Evolutionary conservation across 2,329 filamentous ascomycete species (phyloP).

Genomic region (Phialophora verrucosa): DNA sequence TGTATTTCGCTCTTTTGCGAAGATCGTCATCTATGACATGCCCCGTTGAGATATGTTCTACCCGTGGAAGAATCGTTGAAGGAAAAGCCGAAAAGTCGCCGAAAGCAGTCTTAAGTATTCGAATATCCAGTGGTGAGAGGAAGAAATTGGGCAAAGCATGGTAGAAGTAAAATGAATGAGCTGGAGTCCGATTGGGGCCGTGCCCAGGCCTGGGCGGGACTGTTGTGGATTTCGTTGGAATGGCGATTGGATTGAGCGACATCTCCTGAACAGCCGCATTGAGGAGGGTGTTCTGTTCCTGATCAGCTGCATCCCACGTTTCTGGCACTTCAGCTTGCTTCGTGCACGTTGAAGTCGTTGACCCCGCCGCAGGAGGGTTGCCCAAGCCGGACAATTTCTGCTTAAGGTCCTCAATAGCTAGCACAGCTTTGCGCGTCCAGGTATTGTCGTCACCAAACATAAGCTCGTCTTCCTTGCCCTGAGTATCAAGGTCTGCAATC

Average conservation of each 20-base stretch:
- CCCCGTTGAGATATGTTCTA: conserved; percentile 87
- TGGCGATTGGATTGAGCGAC: conserved; percentile 39
- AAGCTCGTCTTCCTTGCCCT: conserved; percentile 87
- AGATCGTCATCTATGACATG: conserved; percentile 86
- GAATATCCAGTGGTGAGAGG: conserved; percentile 86
- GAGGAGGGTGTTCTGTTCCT: conserved; percentile 33
- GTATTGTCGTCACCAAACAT: conserved; percentile 92
- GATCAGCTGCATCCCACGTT: conserved; percentile 30
- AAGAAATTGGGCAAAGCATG: conserved; percentile 87
- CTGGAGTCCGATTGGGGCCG: conserved; percentile 17
- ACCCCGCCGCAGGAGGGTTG: conserved; percentile 62
- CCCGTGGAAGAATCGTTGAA: conserved; percentile 80
- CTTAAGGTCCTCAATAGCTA: conserved; percentile 73
- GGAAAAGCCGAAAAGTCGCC: conserved; percentile 82
- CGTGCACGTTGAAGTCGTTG: conserved; percentile 37
- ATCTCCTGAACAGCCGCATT: conserved; percentile 39
- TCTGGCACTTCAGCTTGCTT: conserved; percentile 32
- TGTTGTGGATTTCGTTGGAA: conserved; percentile 19
- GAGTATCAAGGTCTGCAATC: conserved; percentile 72
- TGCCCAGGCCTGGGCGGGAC: conserved; percentile 14
- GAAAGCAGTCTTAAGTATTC: conserved; percentile 88
- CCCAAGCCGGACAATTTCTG: conserved; percentile 74
- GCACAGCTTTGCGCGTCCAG: conserved; percentile 85
- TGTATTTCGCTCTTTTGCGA: conserved; percentile 82
- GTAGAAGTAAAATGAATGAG: conserved; percentile 74